phyloP scores from a whole-genome alignment of 495 filamentous ascomycete species.

The Platismatia glauca region DNA sequence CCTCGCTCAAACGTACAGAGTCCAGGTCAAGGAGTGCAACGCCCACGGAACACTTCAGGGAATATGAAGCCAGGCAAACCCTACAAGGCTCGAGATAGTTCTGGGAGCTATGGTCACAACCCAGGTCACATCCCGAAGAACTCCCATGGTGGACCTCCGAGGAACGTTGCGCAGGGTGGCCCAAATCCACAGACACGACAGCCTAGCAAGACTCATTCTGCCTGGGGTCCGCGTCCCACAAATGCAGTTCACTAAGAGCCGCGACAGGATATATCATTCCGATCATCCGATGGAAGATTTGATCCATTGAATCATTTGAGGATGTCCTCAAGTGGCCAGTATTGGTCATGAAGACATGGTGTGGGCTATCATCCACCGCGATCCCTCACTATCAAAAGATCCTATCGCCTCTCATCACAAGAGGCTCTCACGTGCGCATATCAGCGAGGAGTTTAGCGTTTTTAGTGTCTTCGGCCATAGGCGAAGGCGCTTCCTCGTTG shows the following conservation, averaged over 20 bases:
- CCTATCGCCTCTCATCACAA: slow-evolving; percentile 7
- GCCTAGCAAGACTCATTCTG: slow-evolving; percentile 11
- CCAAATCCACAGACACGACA: slow-evolving; percentile 5
- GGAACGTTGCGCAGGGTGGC: slow-evolving; percentile 3
- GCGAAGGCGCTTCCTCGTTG: slow-evolving; percentile 10
- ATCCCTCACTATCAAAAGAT: background rate
- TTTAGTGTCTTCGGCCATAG: slow-evolving; percentile 10
- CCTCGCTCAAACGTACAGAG: slow-evolving; percentile 25
- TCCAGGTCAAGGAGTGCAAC: background rate
- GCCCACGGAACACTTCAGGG: slow-evolving; percentile 12
- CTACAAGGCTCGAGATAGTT: slow-evolving; percentile 19
- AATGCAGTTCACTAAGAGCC: slow-evolving; percentile 11
- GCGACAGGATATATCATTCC: background rate
- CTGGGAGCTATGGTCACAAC: slow-evolving; percentile 12
- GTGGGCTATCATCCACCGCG: slow-evolving; percentile 1
- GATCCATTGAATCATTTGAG: background rate
- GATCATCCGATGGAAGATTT: background rate
- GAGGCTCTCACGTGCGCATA: slow-evolving; percentile 7
- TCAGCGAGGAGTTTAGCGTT: slow-evolving; percentile 12
- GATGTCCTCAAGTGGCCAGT: background rate
- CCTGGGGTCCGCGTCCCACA: slow-evolving; percentile 9
- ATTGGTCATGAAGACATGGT: background rate
- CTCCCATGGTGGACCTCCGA: slow-evolving; percentile 9
- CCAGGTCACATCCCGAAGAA: background rate
- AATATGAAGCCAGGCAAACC: slow-evolving; percentile 14